A percentile compares a stretch with the other conserved stretches of the same genome.
Conservation (phyloP, 345 rosid genomes). For the Euphorbia tirucalli region DNA sequence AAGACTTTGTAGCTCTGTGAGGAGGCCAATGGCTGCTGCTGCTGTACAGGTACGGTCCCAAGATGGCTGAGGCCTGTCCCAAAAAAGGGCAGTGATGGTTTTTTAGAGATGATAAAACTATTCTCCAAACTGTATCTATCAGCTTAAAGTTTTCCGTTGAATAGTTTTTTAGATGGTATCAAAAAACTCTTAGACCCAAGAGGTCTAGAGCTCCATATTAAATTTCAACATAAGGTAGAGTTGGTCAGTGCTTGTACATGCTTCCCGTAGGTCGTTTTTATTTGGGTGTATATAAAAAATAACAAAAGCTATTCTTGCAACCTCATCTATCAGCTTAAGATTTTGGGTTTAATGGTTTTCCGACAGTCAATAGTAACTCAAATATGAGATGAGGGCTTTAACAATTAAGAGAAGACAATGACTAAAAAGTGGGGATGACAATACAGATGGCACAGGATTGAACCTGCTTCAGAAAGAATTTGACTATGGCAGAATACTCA, state of each 20-base stretch:
- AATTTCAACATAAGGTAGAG: too few relatives aligned
- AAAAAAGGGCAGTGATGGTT: not conserved
- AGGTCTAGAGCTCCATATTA: not conserved
- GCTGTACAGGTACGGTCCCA: slow-evolving; percentile 98
- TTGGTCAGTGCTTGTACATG: not conserved
- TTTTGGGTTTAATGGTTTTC: not conserved
- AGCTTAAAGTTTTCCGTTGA: too few relatives aligned
- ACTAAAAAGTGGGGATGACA: not conserved
- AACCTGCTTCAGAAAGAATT: not conserved
- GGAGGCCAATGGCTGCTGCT: slow-evolving; percentile 78
- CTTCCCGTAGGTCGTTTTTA: not conserved
- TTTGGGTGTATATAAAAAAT: not conserved
- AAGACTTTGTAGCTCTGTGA: slow-evolving; percentile 64
- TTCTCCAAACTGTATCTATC: not conserved
- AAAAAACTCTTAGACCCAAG: not conserved
- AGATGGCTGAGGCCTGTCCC: slow-evolving; percentile 87
- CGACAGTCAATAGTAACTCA: not conserved
- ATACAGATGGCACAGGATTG: not conserved
- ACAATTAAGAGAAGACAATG: not conserved
- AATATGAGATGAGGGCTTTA: not conserved
- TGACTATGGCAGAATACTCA: slow-evolving; percentile 25
- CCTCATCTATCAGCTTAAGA: too few relatives aligned
- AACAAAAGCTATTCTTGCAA: too few relatives aligned
- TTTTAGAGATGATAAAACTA: too few relatives aligned
- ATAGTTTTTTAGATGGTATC: too few relatives aligned